Evolutionary conservation across 192 early-diverging fungal genomes (phyloP).

Genomic region (Oehlia diaphana): DNA sequence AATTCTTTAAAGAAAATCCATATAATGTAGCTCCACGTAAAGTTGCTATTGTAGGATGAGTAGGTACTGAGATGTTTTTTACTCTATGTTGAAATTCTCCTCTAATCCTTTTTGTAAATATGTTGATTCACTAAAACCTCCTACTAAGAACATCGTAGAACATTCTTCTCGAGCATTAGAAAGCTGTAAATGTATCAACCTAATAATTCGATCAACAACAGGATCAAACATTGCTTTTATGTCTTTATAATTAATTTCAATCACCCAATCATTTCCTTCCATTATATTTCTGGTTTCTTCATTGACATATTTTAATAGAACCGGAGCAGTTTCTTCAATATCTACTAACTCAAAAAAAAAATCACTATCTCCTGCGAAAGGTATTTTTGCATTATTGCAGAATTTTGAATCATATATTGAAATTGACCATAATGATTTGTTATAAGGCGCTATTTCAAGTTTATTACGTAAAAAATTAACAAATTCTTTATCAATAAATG

Average conservation of each 20-base stretch:
- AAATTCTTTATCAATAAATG: slow-evolving; percentile 43
- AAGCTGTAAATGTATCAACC: slow-evolving; percentile 15
- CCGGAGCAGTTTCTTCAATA: no score
- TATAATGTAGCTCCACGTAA: neutral
- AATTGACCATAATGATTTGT: no score
- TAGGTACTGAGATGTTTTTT: slow-evolving; percentile 32
- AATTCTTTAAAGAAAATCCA: neutral
- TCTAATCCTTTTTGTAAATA: slow-evolving; percentile 19
- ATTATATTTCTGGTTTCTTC: no score
- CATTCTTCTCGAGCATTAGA: slow-evolving; percentile 1
- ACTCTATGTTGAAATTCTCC: neutral
- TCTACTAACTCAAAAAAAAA: no score
- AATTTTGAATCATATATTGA: neutral
- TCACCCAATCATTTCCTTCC: slow-evolving; percentile 15
- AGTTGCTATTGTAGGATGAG: slow-evolving; percentile 32
- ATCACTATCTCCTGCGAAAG: no score
- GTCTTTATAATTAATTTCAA: slow-evolving; percentile 44
- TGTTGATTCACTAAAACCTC: slow-evolving; percentile 38
- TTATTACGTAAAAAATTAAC: slow-evolving; percentile 45
- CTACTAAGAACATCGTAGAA: slow-evolving; percentile 39
- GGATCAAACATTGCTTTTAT: slow-evolving; percentile 38
- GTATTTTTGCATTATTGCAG: neutral
- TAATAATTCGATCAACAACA: slow-evolving; percentile 35
- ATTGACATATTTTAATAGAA: no score
- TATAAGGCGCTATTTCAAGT: slow-evolving; percentile 41